Percentiles rank a stretch among this genome's conserved stretches.
Evolutionary conservation across 164 flowering plant species (phyloP).

Genomic region (Taxillus chinensis): DNA sequence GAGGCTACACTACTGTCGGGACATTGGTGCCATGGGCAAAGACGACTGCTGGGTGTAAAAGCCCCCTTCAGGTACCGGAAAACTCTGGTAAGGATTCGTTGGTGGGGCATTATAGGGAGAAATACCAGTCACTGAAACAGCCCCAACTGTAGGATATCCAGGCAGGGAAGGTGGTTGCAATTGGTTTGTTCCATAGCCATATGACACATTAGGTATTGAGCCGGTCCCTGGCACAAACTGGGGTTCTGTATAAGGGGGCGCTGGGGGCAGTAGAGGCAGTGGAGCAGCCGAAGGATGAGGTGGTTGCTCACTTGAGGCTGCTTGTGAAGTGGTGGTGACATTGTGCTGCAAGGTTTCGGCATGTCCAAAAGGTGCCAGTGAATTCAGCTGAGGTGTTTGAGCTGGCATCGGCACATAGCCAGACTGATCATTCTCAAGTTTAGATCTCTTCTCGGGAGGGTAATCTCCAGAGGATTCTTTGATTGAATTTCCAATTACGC

Average conservation of each 20-base stretch:
- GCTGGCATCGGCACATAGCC: constrained; percentile 30
- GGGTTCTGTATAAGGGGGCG: constrained; percentile 37
- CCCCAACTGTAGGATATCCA: constrained; percentile 31
- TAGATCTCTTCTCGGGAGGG: constrained; percentile 59
- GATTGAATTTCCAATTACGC: constrained; percentile 38
- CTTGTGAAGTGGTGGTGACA: constrained; percentile 21
- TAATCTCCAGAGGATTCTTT: constrained; percentile 41
- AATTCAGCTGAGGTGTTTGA: constrained; percentile 27
- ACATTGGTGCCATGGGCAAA: constrained; percentile 55
- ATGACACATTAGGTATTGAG: constrained; percentile 30
- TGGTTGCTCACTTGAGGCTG: constrained; percentile 20
- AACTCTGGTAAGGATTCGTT: constrained; percentile 43
- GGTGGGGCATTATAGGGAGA: constrained; percentile 33
- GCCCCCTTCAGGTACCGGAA: constrained; percentile 51
- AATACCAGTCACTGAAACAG: constrained; percentile 27
- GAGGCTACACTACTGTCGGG: constrained; percentile 34
- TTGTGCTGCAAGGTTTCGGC: constrained; percentile 29
- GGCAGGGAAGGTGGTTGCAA: constrained; percentile 33
- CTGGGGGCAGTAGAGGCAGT: constrained; percentile 39
- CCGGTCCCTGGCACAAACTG: constrained; percentile 51
- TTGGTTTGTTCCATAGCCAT: constrained; percentile 32
- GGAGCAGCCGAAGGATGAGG: constrained; percentile 48
- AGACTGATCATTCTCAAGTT: constrained; percentile 42
- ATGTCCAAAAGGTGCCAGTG: constrained; percentile 26
- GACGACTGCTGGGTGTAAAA: constrained; percentile 53